Percentiles rank a stretch among this genome's conserved stretches.
Conservation (phyloP, 805 yeast species). For the Nakazawaea populi region DNA sequence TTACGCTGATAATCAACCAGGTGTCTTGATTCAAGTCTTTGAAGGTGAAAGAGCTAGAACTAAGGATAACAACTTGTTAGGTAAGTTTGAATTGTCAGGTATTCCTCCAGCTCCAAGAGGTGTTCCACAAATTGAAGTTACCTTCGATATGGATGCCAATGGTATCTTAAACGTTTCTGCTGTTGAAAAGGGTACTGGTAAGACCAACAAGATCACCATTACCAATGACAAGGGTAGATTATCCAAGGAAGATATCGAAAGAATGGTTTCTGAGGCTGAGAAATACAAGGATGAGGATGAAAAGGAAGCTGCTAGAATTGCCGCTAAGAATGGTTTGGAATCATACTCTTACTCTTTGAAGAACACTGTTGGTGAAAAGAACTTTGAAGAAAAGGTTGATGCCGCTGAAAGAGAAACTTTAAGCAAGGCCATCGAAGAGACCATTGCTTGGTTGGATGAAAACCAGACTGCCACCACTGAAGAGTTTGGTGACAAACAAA, state of each 20-base stretch:
- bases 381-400: slow-evolving; percentile 71
- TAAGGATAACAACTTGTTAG: slow-evolving; percentile 91
- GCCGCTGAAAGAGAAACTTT: slow-evolving; percentile 46
- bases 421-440: slow-evolving; percentile 76
- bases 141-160: slow-evolving; percentile 94
- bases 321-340: slow-evolving; percentile 92
- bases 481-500: slow-evolving; percentile 88
- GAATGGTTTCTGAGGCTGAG: slow-evolving; percentile 97
- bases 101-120: slow-evolving; percentile 99
- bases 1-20: slow-evolving; percentile 97
- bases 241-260: slow-evolving; percentile 95
- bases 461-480: slow-evolving; percentile 91
- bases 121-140: slow-evolving; percentile 96
- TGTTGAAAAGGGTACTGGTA: slow-evolving; percentile 97
- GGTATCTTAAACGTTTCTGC: slow-evolving; percentile 97
- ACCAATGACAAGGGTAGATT: slow-evolving; percentile 98
- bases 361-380: slow-evolving; percentile 70
- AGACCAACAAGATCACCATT: slow-evolving; percentile 93
- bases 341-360: slow-evolving; percentile 92
- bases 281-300: slow-evolving; percentile 96
- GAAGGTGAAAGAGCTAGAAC: slow-evolving; percentile 99
- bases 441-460: slow-evolving; percentile 87
- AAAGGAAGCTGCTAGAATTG: slow-evolving; percentile 87
- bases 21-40: slow-evolving; percentile 94
- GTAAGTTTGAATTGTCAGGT: slow-evolving; percentile 94